These are phyloP conservation scores for Amanita rubescens DNA, from an alignment of 768 basidiomycete genomes.

Conservation along the genomic window DNA sequence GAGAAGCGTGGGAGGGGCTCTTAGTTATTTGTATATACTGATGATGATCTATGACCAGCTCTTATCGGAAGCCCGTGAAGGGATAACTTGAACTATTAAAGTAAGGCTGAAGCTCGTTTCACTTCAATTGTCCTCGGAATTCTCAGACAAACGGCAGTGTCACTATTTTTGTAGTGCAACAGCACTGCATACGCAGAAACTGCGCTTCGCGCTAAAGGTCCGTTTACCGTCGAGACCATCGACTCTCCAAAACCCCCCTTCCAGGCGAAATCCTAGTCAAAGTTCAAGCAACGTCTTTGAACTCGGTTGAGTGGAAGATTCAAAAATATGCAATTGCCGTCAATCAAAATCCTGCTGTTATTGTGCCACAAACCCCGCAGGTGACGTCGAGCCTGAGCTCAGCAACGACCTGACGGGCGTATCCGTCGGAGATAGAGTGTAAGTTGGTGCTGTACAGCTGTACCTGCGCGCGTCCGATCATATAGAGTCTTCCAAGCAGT, in stretches of 20 bases:
- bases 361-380: conserved; percentile 33
- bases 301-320: conserved; percentile 39
- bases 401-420: conserved; percentile 27
- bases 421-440: conserved; percentile 28
- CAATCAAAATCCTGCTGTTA: conserved; percentile 27
- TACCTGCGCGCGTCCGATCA: background rate
- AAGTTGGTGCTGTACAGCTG: background rate
- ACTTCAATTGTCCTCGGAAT: too few relatives aligned
- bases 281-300: conserved; percentile 31
- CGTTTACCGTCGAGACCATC: conserved; percentile 15
- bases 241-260: conserved; percentile 22
- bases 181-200: conserved; percentile 18
- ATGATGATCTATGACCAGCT: too few relatives aligned
- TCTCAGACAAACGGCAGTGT: too few relatives aligned
- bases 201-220: conserved; percentile 16
- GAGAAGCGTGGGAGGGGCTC: too few relatives aligned
- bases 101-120: too few relatives aligned
- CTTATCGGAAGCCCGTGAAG: too few relatives aligned
- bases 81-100: too few relatives aligned
- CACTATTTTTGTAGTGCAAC: too few relatives aligned
- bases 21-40: too few relatives aligned
- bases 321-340: conserved; percentile 22
- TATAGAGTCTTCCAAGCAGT: conserved; percentile 26
- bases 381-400: conserved; percentile 29
- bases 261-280: conserved; percentile 36